Base-by-base conservation (phyloP, 2,329 filamentous ascomycete species). In the Xylariaceae sp. region DNA sequence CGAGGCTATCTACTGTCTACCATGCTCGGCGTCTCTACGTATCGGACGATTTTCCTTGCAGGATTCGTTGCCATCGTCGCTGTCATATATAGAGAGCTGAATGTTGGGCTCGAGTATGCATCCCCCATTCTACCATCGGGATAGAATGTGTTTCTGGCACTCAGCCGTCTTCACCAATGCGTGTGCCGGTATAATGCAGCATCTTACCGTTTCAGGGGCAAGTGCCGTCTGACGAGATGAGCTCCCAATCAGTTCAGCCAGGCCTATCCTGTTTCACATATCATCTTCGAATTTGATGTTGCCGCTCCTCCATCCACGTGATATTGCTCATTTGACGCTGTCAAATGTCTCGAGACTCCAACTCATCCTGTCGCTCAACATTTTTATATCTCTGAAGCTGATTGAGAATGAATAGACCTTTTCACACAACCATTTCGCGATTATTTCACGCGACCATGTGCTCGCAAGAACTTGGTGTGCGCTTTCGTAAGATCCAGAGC, bases 401-500 rank as follows among this genome's bases (percentile, higher is more conserved):
- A 26, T 26, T n/a, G 22, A 11, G 22, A 26, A 26, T 12, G n/a
- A 43, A 30, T 19, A 53, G 49, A n/a, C 34, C 42, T 34, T 31
- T 44, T 30, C 47, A 37, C 39, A 43, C 43, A 41, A 28, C 43
- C 37, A 38, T 50, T 44, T 44, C 39, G 44, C 39, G 53, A 43
- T 39, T 48, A 48, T 45, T 43, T 42, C 49, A 54, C 39, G 45
- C 44, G 57, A 75, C 60, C 31, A 86, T 86, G 82, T 67, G 77
- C 42, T 66, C 75, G 29, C 61, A 69, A 53, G 57, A 61, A 38
- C 62, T 71, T 39, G 67, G 67, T 42, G 66, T 73, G 35, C 78
- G 83, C 57, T 97, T 97, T 68, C 87, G 83, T 63, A 85, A 83
- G 55, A 73, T 95, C 37, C 89, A 95, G 61, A 82, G 79, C 58